Evolutionary conservation across 306 rosid genomes (phyloP).

Genomic region (Aeschynomene evenia): DNA sequence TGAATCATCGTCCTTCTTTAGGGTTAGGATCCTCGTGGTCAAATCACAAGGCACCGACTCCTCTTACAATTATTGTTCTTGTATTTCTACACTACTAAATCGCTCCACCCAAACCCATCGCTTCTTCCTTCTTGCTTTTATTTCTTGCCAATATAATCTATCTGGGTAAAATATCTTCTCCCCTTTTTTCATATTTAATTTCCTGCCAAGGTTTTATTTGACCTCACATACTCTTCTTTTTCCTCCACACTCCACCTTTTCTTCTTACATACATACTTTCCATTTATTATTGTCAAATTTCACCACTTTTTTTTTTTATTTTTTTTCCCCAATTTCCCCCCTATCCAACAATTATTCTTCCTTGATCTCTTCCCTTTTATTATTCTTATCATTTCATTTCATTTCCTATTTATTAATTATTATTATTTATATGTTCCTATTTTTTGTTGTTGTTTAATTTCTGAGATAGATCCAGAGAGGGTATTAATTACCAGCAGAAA

Average conservation of each 20-base stretch:
- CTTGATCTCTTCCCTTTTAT: neutral
- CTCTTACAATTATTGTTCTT: slow-evolving; percentile 10
- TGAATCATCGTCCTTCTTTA: slow-evolving; percentile 39
- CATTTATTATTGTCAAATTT: neutral
- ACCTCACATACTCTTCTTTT: slow-evolving; percentile 23
- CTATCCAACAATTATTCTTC: neutral
- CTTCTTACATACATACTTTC: slow-evolving; percentile 10
- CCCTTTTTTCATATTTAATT: neutral
- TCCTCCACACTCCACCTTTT: slow-evolving; percentile 8
- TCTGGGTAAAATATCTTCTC: slow-evolving; percentile 35
- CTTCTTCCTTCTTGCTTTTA: too few relatives aligned
- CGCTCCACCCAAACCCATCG: too few relatives aligned
- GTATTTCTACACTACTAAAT: too few relatives aligned
- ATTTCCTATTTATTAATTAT: neutral
- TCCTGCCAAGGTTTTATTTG: slow-evolving; percentile 27
- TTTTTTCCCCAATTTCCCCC: neutral
- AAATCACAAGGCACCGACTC: slow-evolving; percentile 59
- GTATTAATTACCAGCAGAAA: slow-evolving; percentile 9
- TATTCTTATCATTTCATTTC: neutral
- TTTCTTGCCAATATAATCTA: slow-evolving; percentile 22
- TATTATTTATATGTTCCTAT: neutral
- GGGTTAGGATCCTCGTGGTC: slow-evolving; percentile 58
- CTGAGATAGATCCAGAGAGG: slow-evolving; percentile 29
- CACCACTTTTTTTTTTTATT: neutral
- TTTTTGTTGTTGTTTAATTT: slow-evolving; percentile 7